These are phyloP conservation scores for Leersia perrieri DNA, from an alignment of 176 grass and related monocot species.

Conservation along the genomic window DNA sequence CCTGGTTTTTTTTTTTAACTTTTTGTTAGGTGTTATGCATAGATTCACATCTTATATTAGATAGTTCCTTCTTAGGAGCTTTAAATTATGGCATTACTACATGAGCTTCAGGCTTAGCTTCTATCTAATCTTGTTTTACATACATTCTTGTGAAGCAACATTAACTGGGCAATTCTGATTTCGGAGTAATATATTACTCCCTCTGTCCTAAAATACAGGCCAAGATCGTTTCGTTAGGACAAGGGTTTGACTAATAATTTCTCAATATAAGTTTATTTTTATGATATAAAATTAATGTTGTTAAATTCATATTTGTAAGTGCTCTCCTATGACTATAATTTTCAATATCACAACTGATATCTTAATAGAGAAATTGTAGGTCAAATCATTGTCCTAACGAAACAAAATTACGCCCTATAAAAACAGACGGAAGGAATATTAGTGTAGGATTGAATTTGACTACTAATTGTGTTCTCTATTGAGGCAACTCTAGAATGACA, in stretches of 20 bases:
- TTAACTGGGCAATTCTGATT: background rate
- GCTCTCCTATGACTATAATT: too few species aligned
- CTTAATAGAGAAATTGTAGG: too few species aligned
- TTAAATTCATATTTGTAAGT: too few species aligned
- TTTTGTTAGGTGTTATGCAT: background rate
- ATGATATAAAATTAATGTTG: too few species aligned
- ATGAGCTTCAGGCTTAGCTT: conserved; percentile 1
- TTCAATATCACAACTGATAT: too few species aligned
- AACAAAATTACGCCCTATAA: too few species aligned
- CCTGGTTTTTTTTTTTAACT: background rate
- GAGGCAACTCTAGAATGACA: background rate
- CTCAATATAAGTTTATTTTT: too few species aligned
- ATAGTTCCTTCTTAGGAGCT: background rate
- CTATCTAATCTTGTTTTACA: background rate
- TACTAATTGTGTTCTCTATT: background rate
- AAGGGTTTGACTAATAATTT: too few species aligned
- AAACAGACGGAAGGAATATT: too few species aligned
- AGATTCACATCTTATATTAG: background rate
- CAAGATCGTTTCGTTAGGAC: too few species aligned
- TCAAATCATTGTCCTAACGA: too few species aligned
- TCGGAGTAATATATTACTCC: background rate
- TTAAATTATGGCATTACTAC: background rate
- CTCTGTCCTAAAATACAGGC: too few species aligned
- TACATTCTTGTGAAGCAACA: background rate
- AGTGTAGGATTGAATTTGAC: background rate